Conservation (phyloP, 106 monocot genomes). For the Cymbidium sinense region DNA sequence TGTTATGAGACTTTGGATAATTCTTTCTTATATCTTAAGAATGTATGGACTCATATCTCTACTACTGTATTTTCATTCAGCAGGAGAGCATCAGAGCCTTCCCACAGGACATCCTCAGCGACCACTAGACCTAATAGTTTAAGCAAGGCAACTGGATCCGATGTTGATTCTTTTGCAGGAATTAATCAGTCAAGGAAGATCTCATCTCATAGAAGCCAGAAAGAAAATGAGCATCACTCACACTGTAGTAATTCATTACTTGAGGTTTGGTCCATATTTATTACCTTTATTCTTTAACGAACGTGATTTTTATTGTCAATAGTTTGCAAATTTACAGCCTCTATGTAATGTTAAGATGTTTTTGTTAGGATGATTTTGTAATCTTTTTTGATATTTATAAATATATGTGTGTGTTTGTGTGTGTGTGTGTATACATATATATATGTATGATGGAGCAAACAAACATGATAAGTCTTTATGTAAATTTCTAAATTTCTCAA, state of each 20-base stretch:
- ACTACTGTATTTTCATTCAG: slow-evolving; percentile 5
- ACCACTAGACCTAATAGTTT: slow-evolving; percentile 17
- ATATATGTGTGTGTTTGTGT: too few species aligned
- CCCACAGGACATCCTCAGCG: slow-evolving; percentile 26
- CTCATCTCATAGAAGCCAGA: slow-evolving; percentile 44
- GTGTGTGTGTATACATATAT: too few species aligned
- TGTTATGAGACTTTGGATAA: background rate
- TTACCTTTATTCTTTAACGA: background rate
- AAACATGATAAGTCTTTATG: too few species aligned
- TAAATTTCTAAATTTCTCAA: too few species aligned
- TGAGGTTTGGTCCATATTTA: slow-evolving; percentile 30
- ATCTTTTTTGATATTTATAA: too few species aligned
- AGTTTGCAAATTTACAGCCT: background rate
- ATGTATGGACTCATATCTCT: background rate
- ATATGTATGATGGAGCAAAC: too few species aligned
- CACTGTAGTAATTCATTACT: slow-evolving; percentile 37
- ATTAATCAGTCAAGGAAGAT: slow-evolving; percentile 18
- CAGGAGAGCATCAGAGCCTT: slow-evolving; percentile 35
- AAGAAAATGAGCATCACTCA: slow-evolving; percentile 38
- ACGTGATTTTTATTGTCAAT: background rate
- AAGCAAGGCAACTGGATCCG: slow-evolving; percentile 12
- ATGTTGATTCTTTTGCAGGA: slow-evolving; percentile 10
- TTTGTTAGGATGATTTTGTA: background rate
- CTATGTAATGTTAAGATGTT: background rate
- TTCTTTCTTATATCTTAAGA: background rate